These are phyloP conservation scores for Coemansia nantahalensis DNA, from an alignment of 192 early-diverging fungal species.

Conservation along the genomic window DNA sequence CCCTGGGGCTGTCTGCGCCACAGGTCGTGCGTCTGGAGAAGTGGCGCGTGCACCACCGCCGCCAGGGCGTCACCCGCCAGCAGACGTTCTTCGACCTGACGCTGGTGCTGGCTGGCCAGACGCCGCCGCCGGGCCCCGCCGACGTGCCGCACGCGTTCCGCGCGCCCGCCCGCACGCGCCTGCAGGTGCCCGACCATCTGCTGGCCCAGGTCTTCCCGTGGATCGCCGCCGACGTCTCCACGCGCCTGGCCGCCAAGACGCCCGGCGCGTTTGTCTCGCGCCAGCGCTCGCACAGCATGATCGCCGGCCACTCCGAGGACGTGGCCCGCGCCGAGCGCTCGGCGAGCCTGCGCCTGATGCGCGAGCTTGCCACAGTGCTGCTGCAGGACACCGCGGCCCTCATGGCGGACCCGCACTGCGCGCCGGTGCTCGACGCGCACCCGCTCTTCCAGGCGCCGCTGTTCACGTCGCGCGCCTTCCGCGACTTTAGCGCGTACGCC, in stretches of 20 bases:
- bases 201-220: slow-evolving; percentile 48
- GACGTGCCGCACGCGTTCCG: slow-evolving; percentile 34
- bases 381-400: slow-evolving; percentile 48
- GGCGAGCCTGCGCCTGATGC: slow-evolving; percentile 48
- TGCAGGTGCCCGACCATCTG: slow-evolving; percentile 52
- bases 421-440: slow-evolving; percentile 27
- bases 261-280: slow-evolving; percentile 23
- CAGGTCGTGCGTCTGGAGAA: slow-evolving; percentile 50
- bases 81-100: slow-evolving; percentile 54
- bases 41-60: slow-evolving; percentile 54
- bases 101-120: slow-evolving; percentile 45
- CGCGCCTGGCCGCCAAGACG: slow-evolving; percentile 1
- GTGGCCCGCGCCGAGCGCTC: slow-evolving; percentile 46
- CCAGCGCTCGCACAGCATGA: slow-evolving; percentile 51
- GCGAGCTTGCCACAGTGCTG: slow-evolving; percentile 47
- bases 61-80: slow-evolving; percentile 43
- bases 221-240: slow-evolving; percentile 17
- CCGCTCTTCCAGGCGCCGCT: slow-evolving; percentile 45
- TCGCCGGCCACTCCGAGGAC: slow-evolving; percentile 43
- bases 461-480: slow-evolving; percentile 48
- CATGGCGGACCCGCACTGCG: slow-evolving; percentile 37
- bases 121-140: slow-evolving; percentile 34
- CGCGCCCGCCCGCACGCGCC: slow-evolving; percentile 42
- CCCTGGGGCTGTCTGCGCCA: slow-evolving; percentile 43
- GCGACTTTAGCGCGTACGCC: slow-evolving; percentile 48